Evolutionary conservation across 495 filamentous ascomycete species (phyloP).

Genomic region (Friedmanniomyces simplex): DNA sequence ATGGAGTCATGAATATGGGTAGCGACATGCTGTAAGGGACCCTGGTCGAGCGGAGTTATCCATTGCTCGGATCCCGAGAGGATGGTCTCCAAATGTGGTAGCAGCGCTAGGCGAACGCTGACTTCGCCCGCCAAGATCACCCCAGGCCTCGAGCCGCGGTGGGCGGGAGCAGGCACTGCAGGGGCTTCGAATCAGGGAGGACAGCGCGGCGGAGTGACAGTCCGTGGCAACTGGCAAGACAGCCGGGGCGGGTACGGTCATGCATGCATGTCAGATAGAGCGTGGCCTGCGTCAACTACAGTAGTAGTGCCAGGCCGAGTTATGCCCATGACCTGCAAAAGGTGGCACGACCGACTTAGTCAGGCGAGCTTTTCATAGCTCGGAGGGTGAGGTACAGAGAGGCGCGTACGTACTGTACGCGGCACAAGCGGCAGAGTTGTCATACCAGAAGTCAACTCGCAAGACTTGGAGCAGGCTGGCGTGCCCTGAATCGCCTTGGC

Average conservation of each 20-base stretch:
- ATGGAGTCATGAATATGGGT: background rate
- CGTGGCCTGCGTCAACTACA: background rate
- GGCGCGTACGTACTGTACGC: too few relatives aligned
- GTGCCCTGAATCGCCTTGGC: background rate
- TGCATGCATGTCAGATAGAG: conserved; percentile 2
- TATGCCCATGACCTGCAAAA: background rate
- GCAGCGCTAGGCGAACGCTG: background rate
- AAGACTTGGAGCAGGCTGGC: background rate
- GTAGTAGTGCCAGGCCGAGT: background rate
- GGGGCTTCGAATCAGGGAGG: background rate
- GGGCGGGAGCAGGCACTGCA: background rate
- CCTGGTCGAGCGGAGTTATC: background rate
- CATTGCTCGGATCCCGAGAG: background rate
- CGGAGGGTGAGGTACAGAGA: background rate
- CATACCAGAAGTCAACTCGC: background rate
- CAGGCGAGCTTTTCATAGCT: background rate
- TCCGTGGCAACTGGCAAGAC: background rate
- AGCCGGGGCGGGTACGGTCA: background rate
- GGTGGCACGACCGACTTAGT: background rate
- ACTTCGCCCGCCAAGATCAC: background rate
- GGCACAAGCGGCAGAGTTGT: too few relatives aligned
- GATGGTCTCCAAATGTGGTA: background rate
- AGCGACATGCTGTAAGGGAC: background rate
- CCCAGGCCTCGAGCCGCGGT: background rate
- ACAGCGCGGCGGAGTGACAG: background rate